phyloP scores from a whole-genome alignment of 306 rosid genomes.

The Glycine latifolia region DNA sequence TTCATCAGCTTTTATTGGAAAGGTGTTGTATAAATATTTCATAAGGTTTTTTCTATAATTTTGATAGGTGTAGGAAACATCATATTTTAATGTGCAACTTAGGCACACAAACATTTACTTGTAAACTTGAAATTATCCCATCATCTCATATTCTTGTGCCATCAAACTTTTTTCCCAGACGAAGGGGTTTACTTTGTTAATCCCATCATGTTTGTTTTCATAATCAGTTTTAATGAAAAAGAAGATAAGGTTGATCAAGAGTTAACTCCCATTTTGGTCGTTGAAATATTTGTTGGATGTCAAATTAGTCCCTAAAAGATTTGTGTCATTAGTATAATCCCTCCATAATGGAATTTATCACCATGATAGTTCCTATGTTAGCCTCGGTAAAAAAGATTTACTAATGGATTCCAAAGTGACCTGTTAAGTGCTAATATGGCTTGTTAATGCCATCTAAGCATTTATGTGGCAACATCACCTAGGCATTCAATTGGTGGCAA shows the following conservation, averaged over 20 bases:
- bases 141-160: background rate
- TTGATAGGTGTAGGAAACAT: slow-evolving; percentile 9
- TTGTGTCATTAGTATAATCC: background rate
- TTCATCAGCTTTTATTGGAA: slow-evolving; percentile 92
- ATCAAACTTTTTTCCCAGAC: slow-evolving; percentile 10
- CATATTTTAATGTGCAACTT: slow-evolving; percentile 30
- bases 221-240: background rate
- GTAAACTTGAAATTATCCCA: background rate
- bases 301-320: slow-evolving; percentile 11
- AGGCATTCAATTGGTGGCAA: too few species aligned
- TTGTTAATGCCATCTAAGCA: too few species aligned
- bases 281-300: slow-evolving; percentile 24
- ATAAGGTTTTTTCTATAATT: slow-evolving; percentile 32
- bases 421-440: too few species aligned
- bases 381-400: too few species aligned
- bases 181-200: background rate
- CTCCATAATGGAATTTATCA: background rate
- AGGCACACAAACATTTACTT: background rate
- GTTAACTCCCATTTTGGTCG: background rate
- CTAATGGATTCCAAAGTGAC: too few species aligned
- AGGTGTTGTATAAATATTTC: slow-evolving; percentile 61
- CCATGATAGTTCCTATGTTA: too few species aligned
- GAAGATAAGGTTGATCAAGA: background rate
- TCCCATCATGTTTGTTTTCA: background rate
- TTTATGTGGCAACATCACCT: too few species aligned